phyloP scores from a whole-genome alignment of 345 rosid genomes.

The Citrus unshiu region DNA sequence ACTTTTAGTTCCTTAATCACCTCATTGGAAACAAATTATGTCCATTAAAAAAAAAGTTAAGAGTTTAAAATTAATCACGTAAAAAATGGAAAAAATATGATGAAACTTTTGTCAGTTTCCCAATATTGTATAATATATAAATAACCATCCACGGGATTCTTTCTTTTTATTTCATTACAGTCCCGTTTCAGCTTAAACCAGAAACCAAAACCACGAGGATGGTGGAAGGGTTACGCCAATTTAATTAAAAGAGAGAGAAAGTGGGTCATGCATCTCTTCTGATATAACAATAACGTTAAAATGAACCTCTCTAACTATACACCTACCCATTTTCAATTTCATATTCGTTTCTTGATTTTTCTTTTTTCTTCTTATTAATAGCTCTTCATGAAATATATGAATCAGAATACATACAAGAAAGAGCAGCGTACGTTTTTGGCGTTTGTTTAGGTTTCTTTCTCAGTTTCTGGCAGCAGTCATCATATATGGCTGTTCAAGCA shows the following conservation, averaged over 20 bases:
- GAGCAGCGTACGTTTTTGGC: slow-evolving; percentile 11
- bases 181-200: slow-evolving; percentile 25
- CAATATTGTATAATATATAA: not conserved
- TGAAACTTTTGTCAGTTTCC: slow-evolving; percentile 20
- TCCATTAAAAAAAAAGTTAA: not conserved
- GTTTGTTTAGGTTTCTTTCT: slow-evolving; percentile 1
- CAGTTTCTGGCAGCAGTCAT: not conserved
- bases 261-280: slow-evolving; percentile 35
- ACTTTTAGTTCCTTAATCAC: slow-evolving; percentile 18
- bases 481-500: slow-evolving; percentile 36
- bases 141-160: not conserved
- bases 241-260: slow-evolving; percentile 13
- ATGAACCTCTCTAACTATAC: slow-evolving; percentile 9
- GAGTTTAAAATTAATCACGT: not conserved
- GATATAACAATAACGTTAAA: slow-evolving; percentile 26
- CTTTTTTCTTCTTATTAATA: not conserved
- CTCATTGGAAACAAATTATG: slow-evolving; percentile 4
- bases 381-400: slow-evolving; percentile 17
- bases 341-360: not conserved
- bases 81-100: not conserved
- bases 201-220: slow-evolving; percentile 8
- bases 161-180: not conserved
- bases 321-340: slow-evolving; percentile 15
- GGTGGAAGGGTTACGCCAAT: slow-evolving; percentile 20
- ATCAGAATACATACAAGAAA: not conserved